Evolutionary conservation across 2,329 filamentous ascomycete genomes (phyloP), one percentile per base, ranked within the genome.

Genomic region (Xylaria sp.): DNA sequence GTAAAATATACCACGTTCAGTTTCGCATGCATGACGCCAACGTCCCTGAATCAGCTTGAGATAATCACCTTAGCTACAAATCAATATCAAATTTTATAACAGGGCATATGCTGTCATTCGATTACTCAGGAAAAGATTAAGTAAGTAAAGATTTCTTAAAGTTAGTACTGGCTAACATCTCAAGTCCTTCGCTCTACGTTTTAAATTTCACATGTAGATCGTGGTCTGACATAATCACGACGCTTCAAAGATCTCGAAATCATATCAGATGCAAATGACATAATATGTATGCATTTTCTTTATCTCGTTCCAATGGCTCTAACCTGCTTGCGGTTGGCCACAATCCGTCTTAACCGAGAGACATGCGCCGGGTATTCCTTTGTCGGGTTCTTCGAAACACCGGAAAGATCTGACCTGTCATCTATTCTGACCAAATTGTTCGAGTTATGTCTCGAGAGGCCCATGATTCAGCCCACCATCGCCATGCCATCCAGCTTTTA

Each of bases 401-500:
- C 13, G 25, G 15, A 44, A 52, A n/a, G 1, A 13, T 37, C 20
- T 8, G 10, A 41, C 37, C 8, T 41, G 23, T 3, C 20, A 41
- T 28, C 9, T 46, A 46, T 18, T 48, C 13, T 23, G 9, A 46
- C n/a, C 18, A 44, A 12, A 12, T n/a, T 13, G 34, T 59, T 50
- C 3, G 25, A 55, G 20, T 4, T 13, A 50, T 32, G 32, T 6
- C 20, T 23, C 12, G 23, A 50, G 32, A 32, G 6, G 13, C 20
- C 12, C 18, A 54, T 18, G 9, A 41, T 25, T 44, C n/a, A 18
- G 8, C 37, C 39, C 8, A 9, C 23, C 13, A 10, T 18, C 55
- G 23, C 23, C 7, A 70, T 68, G 68, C 3, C 52, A 46, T 64
- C 34, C 3, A 25, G 18, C 23, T 58, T 34, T 10, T 68, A 71